Evolutionary conservation across 139 green algal species (phyloP).

Genomic region (Closterium sp.): DNA sequence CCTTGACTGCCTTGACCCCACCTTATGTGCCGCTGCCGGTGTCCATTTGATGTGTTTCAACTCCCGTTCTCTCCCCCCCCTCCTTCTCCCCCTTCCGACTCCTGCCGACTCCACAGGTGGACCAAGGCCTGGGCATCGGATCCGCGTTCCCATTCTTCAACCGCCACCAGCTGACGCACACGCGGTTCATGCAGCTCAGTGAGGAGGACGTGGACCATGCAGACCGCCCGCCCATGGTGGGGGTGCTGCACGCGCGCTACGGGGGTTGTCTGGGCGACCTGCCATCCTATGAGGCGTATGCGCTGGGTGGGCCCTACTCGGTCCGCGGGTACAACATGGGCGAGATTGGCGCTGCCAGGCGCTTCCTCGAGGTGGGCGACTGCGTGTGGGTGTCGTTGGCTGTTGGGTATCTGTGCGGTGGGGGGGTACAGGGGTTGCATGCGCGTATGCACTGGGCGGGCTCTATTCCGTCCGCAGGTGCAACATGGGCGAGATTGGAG

Average conservation of each 20-base stretch:
- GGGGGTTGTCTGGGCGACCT: conserved; percentile 83
- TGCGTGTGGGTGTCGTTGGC: too few species aligned
- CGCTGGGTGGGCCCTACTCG: conserved; percentile 89
- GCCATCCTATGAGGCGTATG: conserved; percentile 88
- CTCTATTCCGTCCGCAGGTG: too few species aligned
- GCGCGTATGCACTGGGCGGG: too few species aligned
- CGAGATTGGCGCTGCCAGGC: too few species aligned
- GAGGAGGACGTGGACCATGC: conserved; percentile 10
- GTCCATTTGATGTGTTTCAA: too few species aligned
- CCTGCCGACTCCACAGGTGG: conserved; percentile 58
- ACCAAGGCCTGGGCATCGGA: conserved; percentile 78
- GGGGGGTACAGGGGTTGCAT: too few species aligned
- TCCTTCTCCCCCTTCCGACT: not conserved
- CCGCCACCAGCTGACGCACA: conserved; percentile 51
- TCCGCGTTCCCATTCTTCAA: conserved; percentile 74
- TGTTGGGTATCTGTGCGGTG: too few species aligned
- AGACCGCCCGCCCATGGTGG: conserved; percentile 45
- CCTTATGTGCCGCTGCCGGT: too few species aligned
- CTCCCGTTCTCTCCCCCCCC: not conserved
- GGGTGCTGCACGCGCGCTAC: conserved; percentile 74
- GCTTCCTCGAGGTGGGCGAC: too few species aligned
- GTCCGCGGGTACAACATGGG: conserved; percentile 89
- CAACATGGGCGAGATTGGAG: too few species aligned
- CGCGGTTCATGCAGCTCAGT: conserved; percentile 68
- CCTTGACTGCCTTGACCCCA: too few species aligned